Evolutionary conservation across 2,329 filamentous ascomycete species (phyloP).

Genomic region (Cryphonectria parasitica): DNA sequence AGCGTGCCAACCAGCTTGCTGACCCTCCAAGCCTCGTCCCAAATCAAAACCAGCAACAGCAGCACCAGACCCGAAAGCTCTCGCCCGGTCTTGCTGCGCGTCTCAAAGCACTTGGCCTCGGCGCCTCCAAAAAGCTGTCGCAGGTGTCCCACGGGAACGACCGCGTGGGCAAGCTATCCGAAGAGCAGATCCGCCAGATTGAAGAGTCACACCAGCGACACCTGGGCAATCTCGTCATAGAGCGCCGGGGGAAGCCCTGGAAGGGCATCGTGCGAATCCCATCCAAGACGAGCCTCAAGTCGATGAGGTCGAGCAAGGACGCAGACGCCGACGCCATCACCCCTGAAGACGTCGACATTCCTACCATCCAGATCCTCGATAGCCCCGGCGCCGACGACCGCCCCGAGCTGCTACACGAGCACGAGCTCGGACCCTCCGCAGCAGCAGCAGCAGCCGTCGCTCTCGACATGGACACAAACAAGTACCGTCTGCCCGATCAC

Average conservation of each 20-base stretch:
- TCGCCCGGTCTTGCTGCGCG: constrained; percentile 68
- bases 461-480: constrained; percentile 71
- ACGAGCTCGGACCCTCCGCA: constrained; percentile 52
- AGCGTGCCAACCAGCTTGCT: constrained; percentile 24
- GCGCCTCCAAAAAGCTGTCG: constrained; percentile 46
- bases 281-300: constrained; percentile 40
- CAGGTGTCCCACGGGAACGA: constrained; percentile 44
- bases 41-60: constrained; percentile 29
- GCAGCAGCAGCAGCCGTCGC: constrained; percentile 38
- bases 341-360: constrained; percentile 30
- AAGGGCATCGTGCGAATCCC: constrained; percentile 64
- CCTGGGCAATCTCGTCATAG: constrained; percentile 55
- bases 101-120: constrained; percentile 67
- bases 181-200: constrained; percentile 70
- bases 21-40: constrained; percentile 34
- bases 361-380: constrained; percentile 37
- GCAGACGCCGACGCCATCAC: constrained; percentile 21
- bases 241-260: constrained; percentile 73
- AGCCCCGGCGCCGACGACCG: constrained; percentile 35
- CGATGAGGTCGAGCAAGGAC: constrained; percentile 28
- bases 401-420: constrained; percentile 53
- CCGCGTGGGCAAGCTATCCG: constrained; percentile 68
- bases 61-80: constrained; percentile 54
- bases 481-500: constrained; percentile 74
- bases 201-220: constrained; percentile 56